Conservation (phyloP, 257 asterid genomes). For the Solanum okadae region DNA sequence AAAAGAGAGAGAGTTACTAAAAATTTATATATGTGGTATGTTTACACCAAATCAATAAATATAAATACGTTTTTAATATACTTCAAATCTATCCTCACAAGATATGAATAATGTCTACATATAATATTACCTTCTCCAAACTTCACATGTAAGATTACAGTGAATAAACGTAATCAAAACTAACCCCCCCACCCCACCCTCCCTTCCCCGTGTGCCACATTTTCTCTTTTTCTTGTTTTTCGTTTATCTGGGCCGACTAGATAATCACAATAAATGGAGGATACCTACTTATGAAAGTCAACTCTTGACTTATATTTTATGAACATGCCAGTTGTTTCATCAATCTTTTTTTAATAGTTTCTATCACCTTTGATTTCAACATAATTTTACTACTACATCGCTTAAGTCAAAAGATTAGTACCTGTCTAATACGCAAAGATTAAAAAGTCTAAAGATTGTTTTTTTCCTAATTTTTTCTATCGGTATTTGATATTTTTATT, state of each 20-base stretch:
- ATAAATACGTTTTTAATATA: too few species aligned
- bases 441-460: neutral
- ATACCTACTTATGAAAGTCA: neutral
- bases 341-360: neutral
- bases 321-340: neutral
- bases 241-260: neutral
- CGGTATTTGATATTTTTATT: neutral
- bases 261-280: neutral
- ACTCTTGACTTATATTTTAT: neutral
- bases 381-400: neutral
- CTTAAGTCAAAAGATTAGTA: neutral
- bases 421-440: neutral
- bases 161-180: neutral
- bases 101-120: accelerated
- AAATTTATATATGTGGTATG: too few species aligned
- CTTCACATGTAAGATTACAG: accelerated
- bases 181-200: neutral
- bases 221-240: neutral
- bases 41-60: neutral
- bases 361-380: neutral
- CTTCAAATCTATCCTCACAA: accelerated
- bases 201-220: neutral
- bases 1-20: too few species aligned
- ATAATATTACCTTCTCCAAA: accelerated
- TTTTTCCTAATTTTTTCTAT: neutral